Percentiles rank a stretch among this genome's conserved stretches.
phyloP scores from a whole-genome alignment of 2,329 filamentous ascomycete genomes.

The Dactylellina haptotyla region DNA sequence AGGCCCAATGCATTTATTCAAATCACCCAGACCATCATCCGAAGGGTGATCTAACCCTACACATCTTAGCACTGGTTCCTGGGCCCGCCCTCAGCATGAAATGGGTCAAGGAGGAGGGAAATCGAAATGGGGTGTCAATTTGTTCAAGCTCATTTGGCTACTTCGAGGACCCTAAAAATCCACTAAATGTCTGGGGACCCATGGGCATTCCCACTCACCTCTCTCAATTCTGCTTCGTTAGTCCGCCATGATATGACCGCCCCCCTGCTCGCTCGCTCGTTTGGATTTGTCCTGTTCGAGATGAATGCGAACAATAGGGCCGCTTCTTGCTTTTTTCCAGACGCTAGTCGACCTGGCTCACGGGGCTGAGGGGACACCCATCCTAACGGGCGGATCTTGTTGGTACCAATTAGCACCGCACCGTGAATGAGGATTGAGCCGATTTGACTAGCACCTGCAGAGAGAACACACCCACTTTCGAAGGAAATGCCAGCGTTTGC shows the following conservation, averaged over 20 bases:
- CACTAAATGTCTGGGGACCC: conserved; percentile 43
- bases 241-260: conserved; percentile 23
- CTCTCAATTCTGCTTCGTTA: conserved; percentile 31
- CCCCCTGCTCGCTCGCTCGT: conserved; percentile 42
- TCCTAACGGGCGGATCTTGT: conserved; percentile 48
- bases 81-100: conserved; percentile 27
- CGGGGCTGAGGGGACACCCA: conserved; percentile 43
- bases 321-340: conserved; percentile 37
- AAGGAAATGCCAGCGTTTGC: not conserved
- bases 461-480: not conserved
- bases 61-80: conserved; percentile 53
- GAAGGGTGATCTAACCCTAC: conserved; percentile 45
- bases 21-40: conserved; percentile 47
- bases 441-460: not conserved
- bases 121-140: conserved; percentile 24
- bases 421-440: not conserved
- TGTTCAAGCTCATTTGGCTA: conserved; percentile 28
- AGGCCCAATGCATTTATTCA: conserved; percentile 54
- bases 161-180: conserved; percentile 29
- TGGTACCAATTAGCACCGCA: conserved; percentile 4
- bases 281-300: conserved; percentile 47
- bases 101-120: conserved; percentile 18
- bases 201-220: conserved; percentile 29
- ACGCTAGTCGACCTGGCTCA: conserved; percentile 45
- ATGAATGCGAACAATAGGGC: conserved; percentile 49